Evolutionary conservation across 2,329 filamentous ascomycete species (phyloP), one percentile per base, ranked within the genome.

Genomic region (Cordyceps militaris): DNA sequence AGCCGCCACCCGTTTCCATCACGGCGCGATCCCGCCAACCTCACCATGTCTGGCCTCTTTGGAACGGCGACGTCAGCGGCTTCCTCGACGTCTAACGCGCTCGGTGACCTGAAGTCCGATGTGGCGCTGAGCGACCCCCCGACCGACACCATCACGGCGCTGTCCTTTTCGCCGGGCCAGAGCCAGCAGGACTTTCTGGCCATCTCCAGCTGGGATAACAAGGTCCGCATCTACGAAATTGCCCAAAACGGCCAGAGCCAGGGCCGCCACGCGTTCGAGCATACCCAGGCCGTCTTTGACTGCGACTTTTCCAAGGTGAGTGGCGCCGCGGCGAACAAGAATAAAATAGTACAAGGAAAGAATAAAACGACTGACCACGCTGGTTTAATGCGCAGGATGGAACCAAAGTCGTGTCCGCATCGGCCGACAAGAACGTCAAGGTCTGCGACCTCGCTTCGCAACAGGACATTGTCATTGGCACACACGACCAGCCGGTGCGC

Each of bases 221-320:
- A 96, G 72, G 91, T 97, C 62, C 88, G 92, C 68, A 93, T 99
- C 70, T 99, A 97, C 76, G 91, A 97, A 73, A 91, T 97, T 69
- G 84, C 87, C 63, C 75, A 74, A 58, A 84, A 84, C 63, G 91
- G 91, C 44, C 83, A 88, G 69, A 93, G 88, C 67, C 84, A 91
- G 70, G 91, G 91, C 51, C 93, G 92, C 68, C 91, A 91, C 62
- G 77, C 87, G 59, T 95, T 94, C 69, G 88, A 95, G 64, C 90
- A 95, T 73, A 87, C 91, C 63, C 89, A 82, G 46, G 91, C 92
- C 3, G 92, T 96, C 3, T 76, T 99, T 61, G 88, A 84, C 69
- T 87, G 87, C 62, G 88, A 91, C 68, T 97, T 93, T 83, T 91
- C 90, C 72, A 90, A 87, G 78, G 92, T 96, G 81, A 64, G 84